Evolutionary conservation across 1,284 basidiomycete genomes (phyloP), one percentile per base, ranked within the genome.

Genomic region (Fomitopsis betulina): DNA sequence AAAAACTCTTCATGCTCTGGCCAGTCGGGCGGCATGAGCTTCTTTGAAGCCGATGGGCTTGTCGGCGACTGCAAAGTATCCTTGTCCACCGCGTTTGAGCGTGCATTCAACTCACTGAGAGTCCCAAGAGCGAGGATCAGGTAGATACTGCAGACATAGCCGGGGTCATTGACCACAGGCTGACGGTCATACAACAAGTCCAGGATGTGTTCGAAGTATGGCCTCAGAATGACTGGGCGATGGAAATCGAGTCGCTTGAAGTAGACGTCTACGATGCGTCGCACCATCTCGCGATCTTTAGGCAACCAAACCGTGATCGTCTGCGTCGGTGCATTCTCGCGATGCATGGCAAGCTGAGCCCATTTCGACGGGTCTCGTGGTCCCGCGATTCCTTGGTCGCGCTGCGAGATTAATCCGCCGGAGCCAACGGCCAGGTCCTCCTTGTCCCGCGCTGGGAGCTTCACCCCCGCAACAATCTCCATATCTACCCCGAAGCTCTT

Each of bases 1-100:
- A 92, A 91, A 69, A 93, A 91, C 65, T 91, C 88, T 58, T 89
- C 87, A 60, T 91, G 86, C 35, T 83, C 82, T 6, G 90, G 90
- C 90, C 90, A 93, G 58, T 85, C 84, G 1, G 73, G 68, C 8
- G 86, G 83, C 76, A 91, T 80, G n/a, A 87, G 74, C 61, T 81
- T 82, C 70, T 83, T 82, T 23, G 80, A 75, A 21, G 70, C 68
- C 12, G 69, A 68, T 68, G 72, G 58, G 50, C 63, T 53, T 25
- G 61, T 55, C 2, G 62, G 38, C 13, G 65, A 62, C 27, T 63
- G 60, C 55, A 68, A 64, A 17, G 73, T 72, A 40, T 78, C 73
- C 52, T 77, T 70, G 54, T 80, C 77, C 32, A 74, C 66, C 23
- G 75, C 73, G 60, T 77, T 80, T 6, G 80, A 83, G 55, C 81